Base-by-base conservation (phyloP, 2,329 filamentous ascomycete species). In the Fusarium sp. region DNA sequence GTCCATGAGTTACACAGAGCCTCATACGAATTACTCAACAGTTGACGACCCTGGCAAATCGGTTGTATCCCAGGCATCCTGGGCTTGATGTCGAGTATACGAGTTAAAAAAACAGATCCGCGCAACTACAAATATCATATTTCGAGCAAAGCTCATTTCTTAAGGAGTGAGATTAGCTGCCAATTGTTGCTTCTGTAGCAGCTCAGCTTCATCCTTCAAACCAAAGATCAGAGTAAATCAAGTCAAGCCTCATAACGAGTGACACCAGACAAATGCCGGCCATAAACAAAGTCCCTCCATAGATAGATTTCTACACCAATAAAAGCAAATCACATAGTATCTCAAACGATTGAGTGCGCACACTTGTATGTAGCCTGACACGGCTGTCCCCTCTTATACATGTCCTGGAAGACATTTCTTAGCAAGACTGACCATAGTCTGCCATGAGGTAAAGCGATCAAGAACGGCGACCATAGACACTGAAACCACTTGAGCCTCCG, bases 331-430 rank as follows among this genome's bases (percentile, higher is more conserved):
- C 18, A 23, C 54, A 70, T 70, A 70, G 59, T 69, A 73, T 73
- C 63, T 73, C 63, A 42, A 67, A 59, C 45, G 51, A 66, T 52
- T 61, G 65, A 66, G 39, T 60, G 44, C 55, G 66, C 65, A 70
- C 51, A 75, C 67, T 62, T 64, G 57, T 63, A 68, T 63, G 48
- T 63, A 66, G 66, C 54, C 71, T 63, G 33, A 15, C 33, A 33
- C 56, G 60, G 60, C 63, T 64, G 45, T 42, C 42, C 52, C 54
- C 56, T 77, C 69, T 67, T 51, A 54, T 51, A 48, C 58, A 77
- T 77, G 69, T 74, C 65, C 70, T 54, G 21, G 54, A 55, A 70
- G 63, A 74, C 66, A 77, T 73, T 71, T 70, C 69, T 48, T 60
- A 23, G 38, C 42, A 41, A 42, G 64, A 49, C 63, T 44, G 39